phyloP scores from a whole-genome alignment of 225 moss, liverwort and hornwort species.

The Sphagnum contortum region DNA sequence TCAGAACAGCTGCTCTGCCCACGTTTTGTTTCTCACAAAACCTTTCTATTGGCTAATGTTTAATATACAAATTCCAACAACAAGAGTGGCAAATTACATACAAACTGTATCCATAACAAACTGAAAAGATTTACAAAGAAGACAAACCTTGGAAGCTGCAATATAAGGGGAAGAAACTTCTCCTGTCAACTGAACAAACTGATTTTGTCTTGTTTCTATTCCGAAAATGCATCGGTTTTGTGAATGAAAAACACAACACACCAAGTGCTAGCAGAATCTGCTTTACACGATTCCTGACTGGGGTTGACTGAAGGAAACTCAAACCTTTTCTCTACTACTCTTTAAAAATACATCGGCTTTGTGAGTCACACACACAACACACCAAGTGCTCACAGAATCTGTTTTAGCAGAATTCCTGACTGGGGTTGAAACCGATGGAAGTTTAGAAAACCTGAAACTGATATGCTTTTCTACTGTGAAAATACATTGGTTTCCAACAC shows the following conservation, averaged over 20 bases:
- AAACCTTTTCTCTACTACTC: slow-evolving; percentile 4
- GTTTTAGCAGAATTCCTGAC: slow-evolving; percentile 1
- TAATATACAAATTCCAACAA: too few species aligned
- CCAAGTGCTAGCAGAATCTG: background rate
- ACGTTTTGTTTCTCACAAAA: too few species aligned
- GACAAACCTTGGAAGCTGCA: too few species aligned
- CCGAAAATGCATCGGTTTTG: too few species aligned
- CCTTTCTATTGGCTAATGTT: too few species aligned
- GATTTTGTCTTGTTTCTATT: too few species aligned
- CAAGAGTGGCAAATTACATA: too few species aligned
- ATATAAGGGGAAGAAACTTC: too few species aligned
- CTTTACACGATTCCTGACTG: slow-evolving; percentile 2
- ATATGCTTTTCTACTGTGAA: background rate
- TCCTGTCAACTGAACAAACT: too few species aligned
- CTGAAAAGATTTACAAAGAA: too few species aligned
- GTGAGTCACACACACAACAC: slow-evolving; percentile 3
- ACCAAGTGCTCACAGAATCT: slow-evolving; percentile 5
- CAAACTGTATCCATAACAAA: too few species aligned
- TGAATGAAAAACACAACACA: slow-evolving; percentile 5
- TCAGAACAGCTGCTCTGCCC: too few species aligned
- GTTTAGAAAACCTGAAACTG: background rate
- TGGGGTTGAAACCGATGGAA: slow-evolving; percentile 8
- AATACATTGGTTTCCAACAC: background rate
- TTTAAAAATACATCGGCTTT: background rate
- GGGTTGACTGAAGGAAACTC: slow-evolving; percentile 5